Percentiles rank a stretch among this genome's conserved stretches.
phyloP scores from a whole-genome alignment of 164 flowering plant genomes.

The Piper betle region DNA sequence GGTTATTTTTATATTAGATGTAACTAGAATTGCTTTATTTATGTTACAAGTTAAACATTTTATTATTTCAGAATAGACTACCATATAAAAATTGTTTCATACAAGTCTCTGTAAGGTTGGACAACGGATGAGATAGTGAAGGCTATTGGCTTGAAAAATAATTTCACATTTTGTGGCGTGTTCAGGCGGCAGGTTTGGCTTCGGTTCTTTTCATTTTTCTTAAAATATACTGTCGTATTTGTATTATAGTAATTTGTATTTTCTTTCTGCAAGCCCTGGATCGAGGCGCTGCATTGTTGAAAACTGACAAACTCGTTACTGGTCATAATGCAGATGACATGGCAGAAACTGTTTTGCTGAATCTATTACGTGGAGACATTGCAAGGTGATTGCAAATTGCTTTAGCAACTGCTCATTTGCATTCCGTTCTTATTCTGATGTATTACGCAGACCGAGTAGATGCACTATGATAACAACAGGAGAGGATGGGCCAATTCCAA shows the following conservation, averaged over 20 bases:
- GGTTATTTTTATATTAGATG: not conserved
- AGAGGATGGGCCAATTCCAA: constrained; percentile 97
- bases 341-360: constrained; percentile 90
- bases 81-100: constrained; percentile 87
- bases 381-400: constrained; percentile 54
- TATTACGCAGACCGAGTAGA: constrained; percentile 61
- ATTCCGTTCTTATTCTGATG: not conserved
- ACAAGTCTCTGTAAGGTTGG: constrained; percentile 96
- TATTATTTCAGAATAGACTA: constrained; percentile 59
- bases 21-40: not conserved
- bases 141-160: constrained; percentile 90
- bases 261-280: constrained; percentile 69
- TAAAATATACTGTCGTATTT: not conserved
- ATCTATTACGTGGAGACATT: constrained; percentile 93
- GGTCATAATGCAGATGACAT: constrained; percentile 99
- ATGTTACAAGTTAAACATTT: not conserved
- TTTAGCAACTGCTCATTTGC: not conserved
- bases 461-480: constrained; percentile 89
- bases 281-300: constrained; percentile 91
- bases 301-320: constrained; percentile 84
- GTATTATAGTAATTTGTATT: not conserved
- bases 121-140: constrained; percentile 99
- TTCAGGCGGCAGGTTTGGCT: constrained; percentile 84
- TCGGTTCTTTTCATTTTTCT: not conserved
- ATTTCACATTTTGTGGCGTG: constrained; percentile 98